A percentile compares a stretch with the other conserved stretches of the same genome.
These are phyloP conservation scores for Alternaria tenuissima DNA, from an alignment of 2,329 filamentous ascomycete genomes.

Conservation along the genomic window DNA sequence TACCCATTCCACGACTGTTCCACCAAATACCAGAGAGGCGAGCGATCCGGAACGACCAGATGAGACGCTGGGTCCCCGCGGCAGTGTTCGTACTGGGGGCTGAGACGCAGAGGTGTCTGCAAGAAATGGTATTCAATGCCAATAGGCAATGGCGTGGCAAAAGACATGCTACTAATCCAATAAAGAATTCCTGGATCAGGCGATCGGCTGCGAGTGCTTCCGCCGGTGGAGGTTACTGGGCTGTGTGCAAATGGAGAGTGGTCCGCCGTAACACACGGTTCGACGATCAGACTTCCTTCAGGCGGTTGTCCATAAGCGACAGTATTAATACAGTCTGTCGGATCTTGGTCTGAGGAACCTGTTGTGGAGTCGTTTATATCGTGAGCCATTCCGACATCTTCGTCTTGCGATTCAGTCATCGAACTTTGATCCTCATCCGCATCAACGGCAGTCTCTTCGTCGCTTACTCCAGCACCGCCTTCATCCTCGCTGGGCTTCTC, in stretches of 20 bases:
- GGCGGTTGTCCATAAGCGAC: not conserved
- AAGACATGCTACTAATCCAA: slow-evolving; percentile 15
- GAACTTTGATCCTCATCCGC: not conserved
- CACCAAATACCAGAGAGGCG: slow-evolving; percentile 10
- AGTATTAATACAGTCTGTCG: not conserved
- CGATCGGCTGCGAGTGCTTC: slow-evolving; percentile 27
- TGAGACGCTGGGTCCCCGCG: slow-evolving; percentile 36
- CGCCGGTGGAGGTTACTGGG: not conserved
- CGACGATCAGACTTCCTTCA: slow-evolving; percentile 13
- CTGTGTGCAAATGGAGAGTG: not conserved
- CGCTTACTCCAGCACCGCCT: slow-evolving; percentile 20
- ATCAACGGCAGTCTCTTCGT: slow-evolving; percentile 4
- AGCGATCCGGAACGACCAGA: slow-evolving; percentile 30
- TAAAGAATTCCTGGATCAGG: slow-evolving; percentile 34
- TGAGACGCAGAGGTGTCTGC: slow-evolving; percentile 38
- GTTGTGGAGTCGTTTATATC: not conserved
- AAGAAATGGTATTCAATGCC: slow-evolving; percentile 32
- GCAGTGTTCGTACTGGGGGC: slow-evolving; percentile 40
- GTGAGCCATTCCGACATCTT: not conserved
- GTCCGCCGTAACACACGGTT: not conserved
- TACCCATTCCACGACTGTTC: slow-evolving; percentile 5
- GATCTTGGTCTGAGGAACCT: not conserved
- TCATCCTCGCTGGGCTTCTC: slow-evolving; percentile 20
- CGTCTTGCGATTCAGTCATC: not conserved
- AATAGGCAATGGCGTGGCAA: slow-evolving; percentile 4